phyloP scores from a whole-genome alignment of 345 rosid genomes.

The Eutrema yunnanense region DNA sequence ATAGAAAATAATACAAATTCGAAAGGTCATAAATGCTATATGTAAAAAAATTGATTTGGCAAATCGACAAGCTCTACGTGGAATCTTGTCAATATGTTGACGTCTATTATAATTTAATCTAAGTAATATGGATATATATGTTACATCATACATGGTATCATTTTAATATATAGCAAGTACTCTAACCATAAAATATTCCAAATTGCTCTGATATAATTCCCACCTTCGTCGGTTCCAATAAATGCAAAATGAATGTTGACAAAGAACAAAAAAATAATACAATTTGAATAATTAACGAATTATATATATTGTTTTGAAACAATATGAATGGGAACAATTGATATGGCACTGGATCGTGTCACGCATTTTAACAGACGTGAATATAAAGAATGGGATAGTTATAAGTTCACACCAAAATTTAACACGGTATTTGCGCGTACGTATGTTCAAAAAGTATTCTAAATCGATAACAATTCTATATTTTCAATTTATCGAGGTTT shows the following conservation, averaged over 20 bases:
- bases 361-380: conserved; percentile 29
- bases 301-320: not conserved
- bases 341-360: conserved; percentile 20
- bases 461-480: not conserved
- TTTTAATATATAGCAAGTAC: not conserved
- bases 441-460: not conserved
- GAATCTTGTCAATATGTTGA: conserved; percentile 28
- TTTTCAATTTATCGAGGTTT: not conserved
- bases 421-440: not conserved
- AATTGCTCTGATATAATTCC: conserved; percentile 20
- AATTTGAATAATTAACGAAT: not conserved
- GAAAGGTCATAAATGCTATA: not conserved
- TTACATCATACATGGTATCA: conserved; percentile 17
- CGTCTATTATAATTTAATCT: conserved; percentile 1
- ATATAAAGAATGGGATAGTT: conserved; percentile 6
- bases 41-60: conserved; percentile 1
- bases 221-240: conserved; percentile 21
- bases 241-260: conserved; percentile 18
- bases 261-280: not conserved
- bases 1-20: not conserved
- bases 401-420: conserved; percentile 21
- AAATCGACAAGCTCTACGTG: conserved; percentile 23
- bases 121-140: conserved; percentile 17
- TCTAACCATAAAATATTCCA: conserved; percentile 17
- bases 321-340: not conserved